These are phyloP conservation scores for Stemphylium beticola DNA, from an alignment of 2,329 filamentous ascomycete species.

Conservation along the genomic window DNA sequence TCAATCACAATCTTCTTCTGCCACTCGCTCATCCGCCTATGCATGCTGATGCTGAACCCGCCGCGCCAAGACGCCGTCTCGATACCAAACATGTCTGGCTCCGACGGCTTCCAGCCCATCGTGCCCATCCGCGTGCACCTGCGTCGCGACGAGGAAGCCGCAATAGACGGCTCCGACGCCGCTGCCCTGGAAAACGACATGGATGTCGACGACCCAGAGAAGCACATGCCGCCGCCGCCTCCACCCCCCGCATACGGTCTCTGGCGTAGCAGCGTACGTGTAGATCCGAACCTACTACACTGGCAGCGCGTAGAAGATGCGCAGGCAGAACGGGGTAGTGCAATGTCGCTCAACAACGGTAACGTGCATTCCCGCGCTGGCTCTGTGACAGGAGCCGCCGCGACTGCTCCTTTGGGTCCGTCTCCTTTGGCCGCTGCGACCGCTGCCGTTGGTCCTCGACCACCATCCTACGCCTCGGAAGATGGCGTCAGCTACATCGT, in stretches of 20 bases:
- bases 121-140: slow-evolving; percentile 79
- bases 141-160: slow-evolving; percentile 74
- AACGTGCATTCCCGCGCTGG: slow-evolving; percentile 6
- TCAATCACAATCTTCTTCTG: slow-evolving; percentile 79
- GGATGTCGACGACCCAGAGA: slow-evolving; percentile 22
- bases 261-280: slow-evolving; percentile 81
- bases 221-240: slow-evolving; percentile 27
- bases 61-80: slow-evolving; percentile 30
- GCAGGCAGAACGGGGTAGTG: background rate
- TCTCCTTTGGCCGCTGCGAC: background rate
- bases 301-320: slow-evolving; percentile 68
- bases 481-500: slow-evolving; percentile 76
- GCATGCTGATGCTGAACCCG: slow-evolving; percentile 66
- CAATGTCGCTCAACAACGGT: slow-evolving; percentile 1
- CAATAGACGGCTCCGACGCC: slow-evolving; percentile 52
- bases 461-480: slow-evolving; percentile 78
- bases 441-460: slow-evolving; percentile 53
- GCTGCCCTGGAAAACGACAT: slow-evolving; percentile 46
- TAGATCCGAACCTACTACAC: slow-evolving; percentile 80
- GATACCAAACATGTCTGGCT: slow-evolving; percentile 59
- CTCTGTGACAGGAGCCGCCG: background rate
- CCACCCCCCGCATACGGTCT: slow-evolving; percentile 83
- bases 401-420: background rate
- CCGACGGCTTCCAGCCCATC: slow-evolving; percentile 71
- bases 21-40: slow-evolving; percentile 76